phyloP scores from a whole-genome alignment of 164 flowering plant genomes.

The Magnolia changhungtana region DNA sequence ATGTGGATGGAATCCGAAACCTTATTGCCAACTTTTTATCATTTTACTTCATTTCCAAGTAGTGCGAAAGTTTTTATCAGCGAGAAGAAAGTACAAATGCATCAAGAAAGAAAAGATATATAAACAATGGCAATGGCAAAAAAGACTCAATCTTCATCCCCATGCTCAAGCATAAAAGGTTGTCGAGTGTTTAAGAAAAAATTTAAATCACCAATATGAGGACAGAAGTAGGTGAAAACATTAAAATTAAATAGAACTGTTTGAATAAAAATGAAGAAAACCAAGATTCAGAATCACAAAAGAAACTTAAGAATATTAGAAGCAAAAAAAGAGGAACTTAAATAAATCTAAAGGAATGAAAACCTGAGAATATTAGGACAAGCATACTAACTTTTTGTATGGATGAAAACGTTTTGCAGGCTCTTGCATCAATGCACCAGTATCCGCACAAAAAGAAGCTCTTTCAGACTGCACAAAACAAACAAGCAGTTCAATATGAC shows the following conservation, averaged over 20 bases:
- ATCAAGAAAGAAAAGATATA: neutral
- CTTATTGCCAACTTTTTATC: neutral
- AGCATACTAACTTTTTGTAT: slow-evolving; percentile 59
- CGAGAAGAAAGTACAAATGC: neutral
- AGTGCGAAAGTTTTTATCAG: neutral
- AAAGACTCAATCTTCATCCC: neutral
- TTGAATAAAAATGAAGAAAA: neutral
- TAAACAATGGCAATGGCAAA: neutral
- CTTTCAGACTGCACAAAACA: slow-evolving; percentile 62
- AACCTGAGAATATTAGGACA: neutral
- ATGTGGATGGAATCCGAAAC: neutral
- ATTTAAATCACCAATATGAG: neutral
- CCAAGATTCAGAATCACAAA: neutral
- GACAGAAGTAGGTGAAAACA: neutral
- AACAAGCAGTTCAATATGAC: neutral
- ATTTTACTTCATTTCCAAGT: neutral
- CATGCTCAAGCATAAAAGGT: neutral
- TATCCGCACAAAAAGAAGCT: slow-evolving; percentile 83
- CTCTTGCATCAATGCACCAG: slow-evolving; percentile 75
- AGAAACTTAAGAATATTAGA: neutral
- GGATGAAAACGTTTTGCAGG: slow-evolving; percentile 54
- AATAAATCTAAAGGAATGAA: neutral
- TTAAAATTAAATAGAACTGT: neutral
- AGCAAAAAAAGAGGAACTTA: neutral
- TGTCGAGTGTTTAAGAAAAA: neutral